Conservation (phyloP, 1,139 yeast genomes). For the Suhomyces bokatorum region DNA sequence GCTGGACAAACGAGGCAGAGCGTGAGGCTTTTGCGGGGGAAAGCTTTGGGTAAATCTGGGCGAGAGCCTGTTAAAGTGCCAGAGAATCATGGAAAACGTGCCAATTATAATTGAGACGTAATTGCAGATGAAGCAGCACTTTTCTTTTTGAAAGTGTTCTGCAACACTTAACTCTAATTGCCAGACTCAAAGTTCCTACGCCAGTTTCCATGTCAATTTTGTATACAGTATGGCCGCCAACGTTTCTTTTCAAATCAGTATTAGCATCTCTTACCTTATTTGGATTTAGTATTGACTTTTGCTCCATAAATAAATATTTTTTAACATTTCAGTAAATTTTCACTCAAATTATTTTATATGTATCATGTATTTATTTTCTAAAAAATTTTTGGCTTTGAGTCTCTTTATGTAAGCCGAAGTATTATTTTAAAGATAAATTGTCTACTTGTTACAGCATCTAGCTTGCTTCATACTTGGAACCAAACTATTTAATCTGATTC, state of each 20-base stretch:
- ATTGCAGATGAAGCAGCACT: not conserved
- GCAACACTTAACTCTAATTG: conserved; percentile 2
- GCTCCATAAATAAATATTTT: conserved; percentile 6
- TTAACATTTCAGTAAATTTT: conserved; percentile 3
- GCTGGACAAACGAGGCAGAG: too few relatives aligned
- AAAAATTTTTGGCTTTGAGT: conserved; percentile 5
- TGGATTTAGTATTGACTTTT: conserved; percentile 9
- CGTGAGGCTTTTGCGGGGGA: too few relatives aligned
- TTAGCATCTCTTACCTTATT: conserved; percentile 6
- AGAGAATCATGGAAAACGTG: not conserved
- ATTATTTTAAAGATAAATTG: conserved; percentile 11
- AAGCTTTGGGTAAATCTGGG: too few relatives aligned
- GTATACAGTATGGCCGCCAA: not conserved
- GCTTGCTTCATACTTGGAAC: conserved; percentile 8
- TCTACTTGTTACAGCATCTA: conserved; percentile 10
- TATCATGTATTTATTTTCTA: conserved; percentile 5
- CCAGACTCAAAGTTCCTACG: not conserved
- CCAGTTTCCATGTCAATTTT: conserved; percentile 3
- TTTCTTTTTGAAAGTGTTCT: not conserved
- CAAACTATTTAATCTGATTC: conserved; percentile 7
- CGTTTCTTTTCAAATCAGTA: conserved; percentile 8
- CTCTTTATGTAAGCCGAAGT: conserved; percentile 10
- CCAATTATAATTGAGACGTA: conserved; percentile 1
- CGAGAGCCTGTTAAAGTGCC: too few relatives aligned
- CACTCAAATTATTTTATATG: conserved; percentile 4